A percentile compares a stretch with the other conserved stretches of the same genome.
These are phyloP conservation scores for Mortierella sp. DNA, from an alignment of 371 early-diverging fungal genomes.

Conservation along the genomic window DNA sequence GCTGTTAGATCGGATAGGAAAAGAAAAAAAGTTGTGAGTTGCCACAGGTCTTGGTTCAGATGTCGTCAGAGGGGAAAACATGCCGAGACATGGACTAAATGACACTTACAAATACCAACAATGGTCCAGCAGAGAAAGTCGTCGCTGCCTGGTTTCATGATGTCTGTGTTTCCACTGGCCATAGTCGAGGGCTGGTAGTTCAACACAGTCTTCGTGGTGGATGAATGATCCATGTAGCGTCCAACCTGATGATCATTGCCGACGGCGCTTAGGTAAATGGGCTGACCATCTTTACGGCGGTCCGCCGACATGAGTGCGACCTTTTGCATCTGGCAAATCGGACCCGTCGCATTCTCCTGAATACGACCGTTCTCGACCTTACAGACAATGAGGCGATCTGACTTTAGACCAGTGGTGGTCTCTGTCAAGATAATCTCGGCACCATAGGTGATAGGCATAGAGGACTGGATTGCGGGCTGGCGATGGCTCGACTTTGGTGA, in stretches of 20 bases:
- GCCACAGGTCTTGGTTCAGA: too few species aligned
- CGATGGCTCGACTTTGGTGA: slow-evolving; percentile 39
- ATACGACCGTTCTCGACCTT: slow-evolving; percentile 83
- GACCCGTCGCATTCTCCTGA: slow-evolving; percentile 72
- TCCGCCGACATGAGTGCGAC: slow-evolving; percentile 73
- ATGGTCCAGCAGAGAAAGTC: slow-evolving; percentile 89
- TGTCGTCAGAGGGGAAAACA: background rate
- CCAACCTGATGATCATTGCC: slow-evolving; percentile 53
- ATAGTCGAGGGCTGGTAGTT: slow-evolving; percentile 47
- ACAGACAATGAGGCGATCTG: slow-evolving; percentile 79
- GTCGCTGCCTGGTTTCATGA: slow-evolving; percentile 61
- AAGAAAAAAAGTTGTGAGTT: background rate
- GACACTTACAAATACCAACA: slow-evolving; percentile 72
- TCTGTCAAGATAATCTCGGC: slow-evolving; percentile 77
- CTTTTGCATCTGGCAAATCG: slow-evolving; percentile 89
- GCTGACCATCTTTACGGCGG: slow-evolving; percentile 27
- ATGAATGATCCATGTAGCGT: slow-evolving; percentile 51
- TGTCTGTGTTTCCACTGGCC: slow-evolving; percentile 31
- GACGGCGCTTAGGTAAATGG: slow-evolving; percentile 42
- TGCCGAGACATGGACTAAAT: background rate
- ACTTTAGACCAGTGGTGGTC: slow-evolving; percentile 68
- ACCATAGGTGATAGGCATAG: slow-evolving; percentile 75
- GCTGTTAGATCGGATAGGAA: slow-evolving; percentile 20
- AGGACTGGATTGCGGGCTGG: slow-evolving; percentile 22
- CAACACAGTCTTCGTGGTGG: slow-evolving; percentile 41